Percentiles rank a stretch among this genome's conserved stretches.
These are phyloP conservation scores for Trichoderma reesei DNA, from an alignment of 495 filamentous ascomycete species.

Conservation along the genomic window DNA sequence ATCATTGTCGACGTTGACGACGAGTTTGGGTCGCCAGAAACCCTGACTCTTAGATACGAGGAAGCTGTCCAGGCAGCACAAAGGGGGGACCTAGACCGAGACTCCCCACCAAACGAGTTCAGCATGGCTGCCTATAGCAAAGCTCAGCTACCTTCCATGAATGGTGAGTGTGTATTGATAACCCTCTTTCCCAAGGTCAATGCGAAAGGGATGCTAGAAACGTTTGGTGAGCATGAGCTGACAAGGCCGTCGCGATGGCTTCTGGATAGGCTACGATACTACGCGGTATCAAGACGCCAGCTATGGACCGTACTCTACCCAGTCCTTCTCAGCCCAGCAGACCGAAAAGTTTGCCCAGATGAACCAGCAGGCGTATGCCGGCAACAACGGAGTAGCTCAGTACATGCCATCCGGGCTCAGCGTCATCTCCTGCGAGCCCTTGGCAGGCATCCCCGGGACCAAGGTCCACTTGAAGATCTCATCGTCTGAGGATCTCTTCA, in stretches of 20 bases:
- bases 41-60: conserved; percentile 22
- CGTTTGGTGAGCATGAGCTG: not conserved
- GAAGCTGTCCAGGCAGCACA: conserved; percentile 32
- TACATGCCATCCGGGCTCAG: conserved; percentile 43
- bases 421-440: conserved; percentile 55
- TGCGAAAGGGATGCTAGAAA: no score
- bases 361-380: conserved; percentile 44
- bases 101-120: conserved; percentile 25
- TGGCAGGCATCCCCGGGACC: conserved; percentile 55
- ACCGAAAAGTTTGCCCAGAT: conserved; percentile 39
- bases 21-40: conserved; percentile 22
- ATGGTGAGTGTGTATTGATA: conserved; percentile 23
- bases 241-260: conserved; percentile 22
- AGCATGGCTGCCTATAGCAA: conserved; percentile 50
- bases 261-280: conserved; percentile 37
- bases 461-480: conserved; percentile 63
- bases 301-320: conserved; percentile 34
- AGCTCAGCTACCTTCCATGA: conserved; percentile 31
- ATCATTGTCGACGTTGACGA: conserved; percentile 26
- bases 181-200: no score
- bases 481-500: conserved; percentile 54
- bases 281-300: conserved; percentile 32
- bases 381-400: conserved; percentile 39
- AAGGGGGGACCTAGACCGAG: conserved; percentile 30
- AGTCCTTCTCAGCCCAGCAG: conserved; percentile 30